Percentiles rank a stretch among this genome's conserved stretches.
These are phyloP conservation scores for Botrytis hyacinthi DNA, from an alignment of 2,329 filamentous ascomycete genomes.

Conservation along the genomic window DNA sequence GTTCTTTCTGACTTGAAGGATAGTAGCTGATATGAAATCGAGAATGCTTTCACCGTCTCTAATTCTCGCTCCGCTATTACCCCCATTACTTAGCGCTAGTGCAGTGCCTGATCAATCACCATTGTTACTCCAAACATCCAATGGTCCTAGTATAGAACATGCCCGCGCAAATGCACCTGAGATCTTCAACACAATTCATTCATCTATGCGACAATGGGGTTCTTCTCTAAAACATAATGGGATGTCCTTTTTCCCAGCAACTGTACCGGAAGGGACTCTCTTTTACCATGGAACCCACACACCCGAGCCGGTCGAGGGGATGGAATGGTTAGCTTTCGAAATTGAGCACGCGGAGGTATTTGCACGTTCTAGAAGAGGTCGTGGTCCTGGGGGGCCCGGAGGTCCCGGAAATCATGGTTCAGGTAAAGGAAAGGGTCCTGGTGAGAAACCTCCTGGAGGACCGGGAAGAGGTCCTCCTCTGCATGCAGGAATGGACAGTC, in stretches of 20 bases:
- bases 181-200: conserved; percentile 72
- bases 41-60: not conserved
- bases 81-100: not conserved
- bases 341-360: conserved; percentile 70
- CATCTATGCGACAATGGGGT: conserved; percentile 71
- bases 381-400: conserved; percentile 21
- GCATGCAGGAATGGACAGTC: not conserved
- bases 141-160: conserved; percentile 14
- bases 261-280: conserved; percentile 61
- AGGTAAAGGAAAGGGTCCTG: conserved; percentile 2
- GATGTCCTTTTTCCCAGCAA: conserved; percentile 67
- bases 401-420: conserved; percentile 19
- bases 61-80: conserved; percentile 2
- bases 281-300: conserved; percentile 63
- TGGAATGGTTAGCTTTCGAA: conserved; percentile 76
- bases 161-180: conserved; percentile 52
- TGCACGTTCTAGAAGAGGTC: conserved; percentile 41
- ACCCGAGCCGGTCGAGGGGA: conserved; percentile 48
- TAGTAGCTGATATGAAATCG: not conserved
- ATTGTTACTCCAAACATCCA: not conserved
- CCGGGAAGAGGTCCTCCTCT: conserved; percentile 19
- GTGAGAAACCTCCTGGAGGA: conserved; percentile 3
- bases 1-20: not conserved
- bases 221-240: conserved; percentile 73
- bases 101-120: conserved; percentile 2